phyloP scores from a whole-genome alignment of 208 protist genomes.

The Crithidia sp. region DNA sequence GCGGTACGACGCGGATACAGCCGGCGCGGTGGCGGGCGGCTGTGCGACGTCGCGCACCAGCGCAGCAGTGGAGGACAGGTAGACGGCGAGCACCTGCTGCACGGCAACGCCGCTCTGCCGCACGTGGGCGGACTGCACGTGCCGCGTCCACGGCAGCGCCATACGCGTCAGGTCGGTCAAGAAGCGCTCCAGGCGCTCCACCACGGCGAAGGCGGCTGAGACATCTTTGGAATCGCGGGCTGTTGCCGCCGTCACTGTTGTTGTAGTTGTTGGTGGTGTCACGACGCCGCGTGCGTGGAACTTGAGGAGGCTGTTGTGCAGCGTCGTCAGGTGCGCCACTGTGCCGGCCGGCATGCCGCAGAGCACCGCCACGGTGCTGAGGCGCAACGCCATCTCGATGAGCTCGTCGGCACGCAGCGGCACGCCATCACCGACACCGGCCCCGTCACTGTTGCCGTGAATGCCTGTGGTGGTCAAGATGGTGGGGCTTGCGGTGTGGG shows the following conservation, averaged over 20 bases:
- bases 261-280: background rate
- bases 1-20: conserved; percentile 30
- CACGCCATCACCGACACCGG: background rate
- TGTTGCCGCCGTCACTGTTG: background rate
- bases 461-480: background rate
- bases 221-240: conserved; percentile 1
- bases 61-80: conserved; percentile 50
- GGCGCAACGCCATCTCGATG: conserved; percentile 37
- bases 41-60: conserved; percentile 17
- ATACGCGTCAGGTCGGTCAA: conserved; percentile 39
- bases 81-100: conserved; percentile 66
- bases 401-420: conserved; percentile 21
- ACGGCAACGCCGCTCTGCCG: conserved; percentile 47
- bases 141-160: conserved; percentile 38
- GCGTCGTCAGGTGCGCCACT: conserved; percentile 53
- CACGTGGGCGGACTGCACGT: conserved; percentile 46
- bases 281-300: conserved; percentile 6
- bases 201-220: conserved; percentile 33
- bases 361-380: conserved; percentile 38
- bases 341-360: conserved; percentile 54
- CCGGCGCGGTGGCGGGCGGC: background rate
- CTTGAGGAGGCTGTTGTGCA: conserved; percentile 61
- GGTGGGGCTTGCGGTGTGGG: background rate
- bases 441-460: background rate
- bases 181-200: conserved; percentile 58